Percentiles rank a stretch among this genome's conserved stretches.
Conservation (phyloP, 352 stramenopile genomes). For the Globisporangium canariense region DNA sequence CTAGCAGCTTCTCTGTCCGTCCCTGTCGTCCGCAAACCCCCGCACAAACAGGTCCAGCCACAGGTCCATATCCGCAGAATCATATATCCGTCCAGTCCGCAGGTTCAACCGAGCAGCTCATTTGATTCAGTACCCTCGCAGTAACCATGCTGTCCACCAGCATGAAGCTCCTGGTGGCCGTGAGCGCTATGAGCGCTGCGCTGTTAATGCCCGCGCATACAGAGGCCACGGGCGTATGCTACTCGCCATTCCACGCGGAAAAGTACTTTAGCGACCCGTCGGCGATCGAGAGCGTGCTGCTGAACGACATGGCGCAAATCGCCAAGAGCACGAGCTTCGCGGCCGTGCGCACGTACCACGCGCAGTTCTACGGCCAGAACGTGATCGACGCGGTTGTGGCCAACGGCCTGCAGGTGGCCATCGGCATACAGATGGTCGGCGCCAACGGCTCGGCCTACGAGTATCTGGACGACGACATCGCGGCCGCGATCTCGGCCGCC, state of each 20-base stretch:
- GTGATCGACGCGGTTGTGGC: slow-evolving; percentile 26
- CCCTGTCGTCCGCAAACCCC: background rate
- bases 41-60: background rate
- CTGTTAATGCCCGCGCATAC: background rate
- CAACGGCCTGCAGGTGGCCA: slow-evolving; percentile 26
- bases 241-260: slow-evolving; percentile 30
- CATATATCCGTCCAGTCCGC: background rate
- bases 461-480: slow-evolving; percentile 30
- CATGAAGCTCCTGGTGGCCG: background rate
- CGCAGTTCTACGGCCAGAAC: slow-evolving; percentile 31
- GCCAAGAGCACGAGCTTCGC: slow-evolving; percentile 24
- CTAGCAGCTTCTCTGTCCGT: background rate
- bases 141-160: slow-evolving; percentile 1
- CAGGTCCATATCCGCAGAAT: background rate
- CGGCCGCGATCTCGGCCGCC: slow-evolving; percentile 24
- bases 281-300: slow-evolving; percentile 15
- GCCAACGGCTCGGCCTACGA: slow-evolving; percentile 5
- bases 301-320: slow-evolving; percentile 25
- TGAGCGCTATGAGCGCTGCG: background rate
- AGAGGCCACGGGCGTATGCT: slow-evolving; percentile 18
- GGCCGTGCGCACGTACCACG: slow-evolving; percentile 35
- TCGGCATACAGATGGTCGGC: slow-evolving; percentile 31
- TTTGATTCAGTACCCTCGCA: background rate
- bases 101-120: background rate
- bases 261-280: slow-evolving; percentile 9